These are phyloP conservation scores for Taiwanofungus camphoratus DNA, from an alignment of 1,284 basidiomycete species.

Conservation along the genomic window DNA sequence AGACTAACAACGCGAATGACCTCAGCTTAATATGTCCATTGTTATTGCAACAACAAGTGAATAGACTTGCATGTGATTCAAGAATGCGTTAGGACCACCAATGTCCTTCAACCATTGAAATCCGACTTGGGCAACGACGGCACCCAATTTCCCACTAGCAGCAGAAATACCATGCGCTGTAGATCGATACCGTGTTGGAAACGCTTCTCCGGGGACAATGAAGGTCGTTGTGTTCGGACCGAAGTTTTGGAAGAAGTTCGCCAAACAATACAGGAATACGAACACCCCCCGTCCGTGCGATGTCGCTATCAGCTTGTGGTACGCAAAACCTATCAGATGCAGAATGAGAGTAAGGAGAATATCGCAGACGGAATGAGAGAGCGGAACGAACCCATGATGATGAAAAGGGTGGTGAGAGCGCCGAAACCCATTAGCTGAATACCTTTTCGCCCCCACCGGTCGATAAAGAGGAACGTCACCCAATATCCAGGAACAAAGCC, in stretches of 20 bases:
- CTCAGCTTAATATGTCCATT: not conserved
- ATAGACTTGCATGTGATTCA: conserved; percentile 30
- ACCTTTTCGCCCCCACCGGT: conserved; percentile 67
- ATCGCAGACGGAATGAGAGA: not conserved
- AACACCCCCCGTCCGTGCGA: conserved; percentile 38
- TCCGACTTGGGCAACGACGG: conserved; percentile 61
- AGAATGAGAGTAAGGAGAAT: not conserved
- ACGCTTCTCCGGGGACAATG: conserved; percentile 65
- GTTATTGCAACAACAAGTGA: not conserved
- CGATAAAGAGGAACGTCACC: conserved; percentile 64
- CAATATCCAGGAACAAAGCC: conserved; percentile 76
- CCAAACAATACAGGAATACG: conserved; percentile 58
- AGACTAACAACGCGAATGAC: conserved; percentile 32
- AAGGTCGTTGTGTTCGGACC: conserved; percentile 76
- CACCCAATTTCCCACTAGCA: conserved; percentile 63
- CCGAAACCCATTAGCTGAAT: conserved; percentile 78
- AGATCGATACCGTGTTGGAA: conserved; percentile 70
- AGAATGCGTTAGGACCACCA: conserved; percentile 37
- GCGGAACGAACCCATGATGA: conserved; percentile 44
- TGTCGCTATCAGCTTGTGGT: conserved; percentile 45
- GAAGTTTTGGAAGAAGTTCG: conserved; percentile 52
- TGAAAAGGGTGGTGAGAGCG: conserved; percentile 60
- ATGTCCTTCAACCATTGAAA: conserved; percentile 44
- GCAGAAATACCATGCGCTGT: conserved; percentile 72
- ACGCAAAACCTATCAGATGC: conserved; percentile 49